Conservation (phyloP, 2,329 filamentous ascomycete genomes). For the Corniculantispora saksenae region DNA sequence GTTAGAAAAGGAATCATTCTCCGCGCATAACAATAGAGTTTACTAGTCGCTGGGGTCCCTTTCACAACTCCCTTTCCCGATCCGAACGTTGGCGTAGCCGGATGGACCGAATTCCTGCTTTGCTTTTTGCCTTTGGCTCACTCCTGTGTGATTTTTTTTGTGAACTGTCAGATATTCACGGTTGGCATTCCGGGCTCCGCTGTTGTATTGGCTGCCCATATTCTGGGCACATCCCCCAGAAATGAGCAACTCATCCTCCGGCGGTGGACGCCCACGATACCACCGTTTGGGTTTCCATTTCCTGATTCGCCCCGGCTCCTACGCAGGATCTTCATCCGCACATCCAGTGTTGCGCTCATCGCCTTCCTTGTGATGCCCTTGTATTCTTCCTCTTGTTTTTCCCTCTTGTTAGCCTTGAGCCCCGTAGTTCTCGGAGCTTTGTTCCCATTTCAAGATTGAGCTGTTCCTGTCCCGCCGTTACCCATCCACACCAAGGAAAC, state of each 20-base stretch:
- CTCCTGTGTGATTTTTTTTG: not conserved
- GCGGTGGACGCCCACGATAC: not conserved
- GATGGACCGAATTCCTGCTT: not conserved
- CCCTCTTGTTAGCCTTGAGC: not conserved
- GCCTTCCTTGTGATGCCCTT: too few relatives aligned
- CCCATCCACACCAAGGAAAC: not conserved
- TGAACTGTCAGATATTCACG: not conserved
- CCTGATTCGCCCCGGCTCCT: not conserved
- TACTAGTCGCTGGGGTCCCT: not conserved
- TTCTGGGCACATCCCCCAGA: constrained; percentile 3
- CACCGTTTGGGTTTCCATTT: not conserved
- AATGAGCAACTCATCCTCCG: not conserved
- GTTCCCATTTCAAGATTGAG: not conserved
- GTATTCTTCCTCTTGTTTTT: not conserved
- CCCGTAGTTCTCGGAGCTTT: not conserved
- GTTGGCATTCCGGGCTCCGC: not conserved
- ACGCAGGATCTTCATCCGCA: not conserved
- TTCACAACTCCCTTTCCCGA: not conserved
- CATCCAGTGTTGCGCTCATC: not conserved
- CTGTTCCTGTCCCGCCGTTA: not conserved
- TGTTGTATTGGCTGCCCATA: not conserved
- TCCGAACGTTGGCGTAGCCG: constrained; percentile 1
- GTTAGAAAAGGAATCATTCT: not conserved
- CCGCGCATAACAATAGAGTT: not conserved
- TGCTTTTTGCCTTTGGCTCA: not conserved